Evolutionary conservation across 2,329 filamentous ascomycete genomes (phyloP).

Genomic region (Alternaria conjuncta): DNA sequence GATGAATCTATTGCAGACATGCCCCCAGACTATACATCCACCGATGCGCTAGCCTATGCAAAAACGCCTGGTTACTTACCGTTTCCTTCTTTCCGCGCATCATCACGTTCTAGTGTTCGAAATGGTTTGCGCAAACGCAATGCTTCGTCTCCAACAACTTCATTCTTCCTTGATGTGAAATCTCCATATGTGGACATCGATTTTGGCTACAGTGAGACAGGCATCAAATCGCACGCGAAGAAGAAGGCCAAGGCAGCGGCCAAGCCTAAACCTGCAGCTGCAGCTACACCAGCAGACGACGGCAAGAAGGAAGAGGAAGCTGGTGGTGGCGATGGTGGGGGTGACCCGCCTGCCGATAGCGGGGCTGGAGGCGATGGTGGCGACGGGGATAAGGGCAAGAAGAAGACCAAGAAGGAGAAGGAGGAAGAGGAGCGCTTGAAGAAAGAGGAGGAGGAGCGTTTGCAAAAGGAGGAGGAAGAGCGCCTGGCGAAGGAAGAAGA

Average conservation of each 20-base stretch:
- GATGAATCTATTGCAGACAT: constrained; percentile 52
- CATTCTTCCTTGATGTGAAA: constrained; percentile 41
- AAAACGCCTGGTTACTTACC: constrained; percentile 40
- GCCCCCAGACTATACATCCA: constrained; percentile 55
- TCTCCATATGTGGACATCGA: constrained; percentile 58
- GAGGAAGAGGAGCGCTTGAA: constrained; percentile 46
- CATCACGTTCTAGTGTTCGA: constrained; percentile 36
- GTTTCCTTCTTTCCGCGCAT: constrained; percentile 41
- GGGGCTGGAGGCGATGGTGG: constrained; percentile 42
- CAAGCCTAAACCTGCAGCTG: constrained; percentile 30
- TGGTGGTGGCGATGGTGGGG: constrained; percentile 43
- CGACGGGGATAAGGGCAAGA: constrained; percentile 42
- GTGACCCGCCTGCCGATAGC: constrained; percentile 46
- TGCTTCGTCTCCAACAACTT: constrained; percentile 37
- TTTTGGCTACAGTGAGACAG: constrained; percentile 62
- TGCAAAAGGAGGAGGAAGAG: constrained; percentile 43
- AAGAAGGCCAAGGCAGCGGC: constrained; percentile 56
- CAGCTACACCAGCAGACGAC: constrained; percentile 50
- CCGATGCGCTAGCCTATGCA: constrained; percentile 50
- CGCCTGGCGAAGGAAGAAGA: constrained; percentile 46
- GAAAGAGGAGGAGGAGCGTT: constrained; percentile 48
- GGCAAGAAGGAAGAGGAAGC: constrained; percentile 57
- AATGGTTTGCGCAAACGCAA: constrained; percentile 39
- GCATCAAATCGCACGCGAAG: constrained; percentile 57
- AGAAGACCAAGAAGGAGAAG: constrained; percentile 52